Base-by-base conservation (phyloP, 495 filamentous ascomycete genomes). In the Trichocladium uniseriatum region DNA sequence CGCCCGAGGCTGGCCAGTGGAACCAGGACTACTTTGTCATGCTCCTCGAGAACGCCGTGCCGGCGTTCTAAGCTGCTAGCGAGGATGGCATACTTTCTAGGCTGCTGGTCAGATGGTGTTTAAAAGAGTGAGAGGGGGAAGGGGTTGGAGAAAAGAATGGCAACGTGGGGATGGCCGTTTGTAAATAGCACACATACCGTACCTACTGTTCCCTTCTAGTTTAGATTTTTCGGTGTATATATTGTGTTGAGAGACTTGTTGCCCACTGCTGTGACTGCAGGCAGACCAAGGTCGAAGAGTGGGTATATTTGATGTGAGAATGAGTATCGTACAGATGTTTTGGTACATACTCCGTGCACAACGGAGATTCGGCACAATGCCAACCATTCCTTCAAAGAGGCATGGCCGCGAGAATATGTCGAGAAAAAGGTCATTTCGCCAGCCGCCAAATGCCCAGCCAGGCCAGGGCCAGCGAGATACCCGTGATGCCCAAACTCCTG, bases 1-100 rank as follows among this genome's bases (percentile, higher is more conserved):
- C 84, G n/a, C 86, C 86, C 42, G 82, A 91, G 72, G 84, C 86
- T 51, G 84, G 84, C 39, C 66, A 69, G 18, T 89, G 86, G 84
- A 83, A 86, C 78, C 79, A 88, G 78, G 82, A 73, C 38, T 86
- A 84, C 74, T 87, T 88, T 62, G 79, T 80, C 72, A 74, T 77
- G 66, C 68, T 87, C 48, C 48, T 88, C 56, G 69, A 66, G 57
- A 87, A 87, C 63, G 81, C 84, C 62, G 80, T 76, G 54, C 84
- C 83, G 27, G 22, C 66, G 13, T 76, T 79, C 60, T 65, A 59
- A 61, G 47, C 14, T 32, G 8, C 0, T 7, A 22, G 3, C 10
- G 18, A 10, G 15, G 18, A 5, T 29, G 27, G 27, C 10, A 29
- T 10, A n/a, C 27, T 29, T 5, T 5, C 27, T 5, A 5, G 27